These are phyloP conservation scores for Ensete glaucum DNA, from an alignment of 176 grass and related monocot genomes.

Conservation along the genomic window DNA sequence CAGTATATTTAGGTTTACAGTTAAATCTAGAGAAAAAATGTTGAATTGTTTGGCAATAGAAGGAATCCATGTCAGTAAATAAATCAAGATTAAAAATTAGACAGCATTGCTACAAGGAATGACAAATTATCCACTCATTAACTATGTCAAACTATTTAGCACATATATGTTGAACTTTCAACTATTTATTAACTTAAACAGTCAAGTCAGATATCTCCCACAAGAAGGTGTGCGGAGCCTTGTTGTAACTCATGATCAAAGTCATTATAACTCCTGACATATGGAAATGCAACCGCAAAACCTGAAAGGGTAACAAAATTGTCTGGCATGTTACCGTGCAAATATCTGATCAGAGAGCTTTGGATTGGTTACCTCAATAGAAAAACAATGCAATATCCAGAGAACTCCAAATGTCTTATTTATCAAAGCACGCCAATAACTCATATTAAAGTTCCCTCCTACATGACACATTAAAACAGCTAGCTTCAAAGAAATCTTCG, in stretches of 20 bases:
- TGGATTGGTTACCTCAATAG: conserved; percentile 45
- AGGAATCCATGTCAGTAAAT: too few species aligned
- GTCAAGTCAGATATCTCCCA: not conserved
- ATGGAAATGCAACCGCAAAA: not conserved
- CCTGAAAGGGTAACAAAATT: not conserved
- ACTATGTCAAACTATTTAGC: not conserved
- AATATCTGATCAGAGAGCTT: conserved; percentile 7
- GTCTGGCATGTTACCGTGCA: conserved; percentile 1
- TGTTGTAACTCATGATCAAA: not conserved
- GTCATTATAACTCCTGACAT: not conserved
- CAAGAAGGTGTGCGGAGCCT: not conserved
- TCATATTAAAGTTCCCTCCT: conserved; percentile 35
- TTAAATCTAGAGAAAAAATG: too few species aligned
- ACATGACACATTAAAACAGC: conserved; percentile 36
- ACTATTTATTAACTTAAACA: not conserved
- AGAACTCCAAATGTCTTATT: conserved; percentile 36
- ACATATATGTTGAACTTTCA: not conserved
- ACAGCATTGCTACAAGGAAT: not conserved
- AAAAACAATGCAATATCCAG: conserved; percentile 46
- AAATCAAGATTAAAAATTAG: not conserved
- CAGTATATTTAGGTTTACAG: too few species aligned
- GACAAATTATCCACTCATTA: not conserved
- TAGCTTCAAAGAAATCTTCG: conserved; percentile 23
- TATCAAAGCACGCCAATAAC: conserved; percentile 32
- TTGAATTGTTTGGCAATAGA: too few species aligned